Percentiles rank a stretch among this genome's conserved stretches.
Evolutionary conservation across 2,329 filamentous ascomycete species (phyloP).

Genomic region (Nemania diffusa): DNA sequence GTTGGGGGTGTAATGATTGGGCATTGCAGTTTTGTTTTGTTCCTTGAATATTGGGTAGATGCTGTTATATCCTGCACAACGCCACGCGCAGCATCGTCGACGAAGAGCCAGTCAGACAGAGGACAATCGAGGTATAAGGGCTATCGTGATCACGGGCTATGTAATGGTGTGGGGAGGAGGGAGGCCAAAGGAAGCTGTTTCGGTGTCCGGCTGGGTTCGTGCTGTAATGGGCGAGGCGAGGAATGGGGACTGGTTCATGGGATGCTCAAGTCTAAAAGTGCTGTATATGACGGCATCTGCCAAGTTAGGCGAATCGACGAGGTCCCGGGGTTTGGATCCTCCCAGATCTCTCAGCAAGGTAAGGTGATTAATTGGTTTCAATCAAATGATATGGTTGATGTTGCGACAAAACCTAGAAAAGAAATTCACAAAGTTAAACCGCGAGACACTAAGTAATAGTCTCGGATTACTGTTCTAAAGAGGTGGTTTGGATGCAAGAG

Average conservation of each 20-base stretch:
- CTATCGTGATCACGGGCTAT: conserved; percentile 15
- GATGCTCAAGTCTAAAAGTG: not conserved
- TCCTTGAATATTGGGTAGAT: conserved; percentile 16
- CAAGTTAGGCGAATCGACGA: conserved; percentile 22
- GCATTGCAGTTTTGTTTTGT: conserved; percentile 50
- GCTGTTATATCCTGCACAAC: conserved; percentile 23
- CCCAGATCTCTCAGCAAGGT: not conserved
- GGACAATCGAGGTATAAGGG: not conserved
- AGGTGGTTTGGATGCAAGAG: not conserved
- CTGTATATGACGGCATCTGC: conserved; percentile 28
- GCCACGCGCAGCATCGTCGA: conserved; percentile 28
- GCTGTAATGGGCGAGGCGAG: conserved; percentile 3
- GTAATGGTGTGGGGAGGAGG: not conserved
- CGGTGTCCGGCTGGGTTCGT: conserved; percentile 6
- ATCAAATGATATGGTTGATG: not conserved
- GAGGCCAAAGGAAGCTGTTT: not conserved
- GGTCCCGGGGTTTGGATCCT: not conserved
- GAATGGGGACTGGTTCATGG: not conserved
- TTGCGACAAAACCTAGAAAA: not conserved
- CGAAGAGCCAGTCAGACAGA: not conserved
- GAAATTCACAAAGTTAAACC: not conserved
- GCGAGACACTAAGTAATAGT: not conserved
- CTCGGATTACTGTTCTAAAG: conserved; percentile 21
- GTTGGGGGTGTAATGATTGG: conserved; percentile 56
- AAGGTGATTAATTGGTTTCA: not conserved